phyloP scores from a whole-genome alignment of 176 grass and related monocot species.

The Pharus latifolius region DNA sequence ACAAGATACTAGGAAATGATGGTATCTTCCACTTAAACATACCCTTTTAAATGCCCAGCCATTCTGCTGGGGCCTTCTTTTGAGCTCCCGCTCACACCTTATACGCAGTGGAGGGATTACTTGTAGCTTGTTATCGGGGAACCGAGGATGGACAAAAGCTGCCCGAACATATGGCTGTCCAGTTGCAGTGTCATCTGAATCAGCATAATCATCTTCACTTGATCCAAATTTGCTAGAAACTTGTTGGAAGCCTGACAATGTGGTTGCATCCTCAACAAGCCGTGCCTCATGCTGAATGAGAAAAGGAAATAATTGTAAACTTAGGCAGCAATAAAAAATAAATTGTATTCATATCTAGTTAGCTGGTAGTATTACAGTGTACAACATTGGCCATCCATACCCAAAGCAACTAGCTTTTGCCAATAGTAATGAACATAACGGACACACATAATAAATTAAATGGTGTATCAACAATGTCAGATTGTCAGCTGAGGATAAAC shows the following conservation, averaged over 20 bases:
- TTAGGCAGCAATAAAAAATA: conserved; percentile 7
- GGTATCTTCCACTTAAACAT: neutral
- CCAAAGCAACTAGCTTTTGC: no score
- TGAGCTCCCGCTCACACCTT: conserved; percentile 57
- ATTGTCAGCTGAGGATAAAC: no score
- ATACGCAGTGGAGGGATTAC: conserved; percentile 55
- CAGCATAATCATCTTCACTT: conserved; percentile 80
- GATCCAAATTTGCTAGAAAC: conserved; percentile 65
- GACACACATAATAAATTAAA: no score
- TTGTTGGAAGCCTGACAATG: conserved; percentile 68
- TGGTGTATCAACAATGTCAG: no score
- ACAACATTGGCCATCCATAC: neutral
- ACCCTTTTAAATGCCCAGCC: conserved; percentile 73
- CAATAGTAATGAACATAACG: no score
- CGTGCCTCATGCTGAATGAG: conserved; percentile 68
- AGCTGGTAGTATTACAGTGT: neutral
- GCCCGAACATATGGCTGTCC: conserved; percentile 33
- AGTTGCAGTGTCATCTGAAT: conserved; percentile 78
- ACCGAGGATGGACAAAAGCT: conserved; percentile 36
- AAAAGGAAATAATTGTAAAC: neutral
- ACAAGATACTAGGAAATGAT: neutral
- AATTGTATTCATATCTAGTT: neutral
- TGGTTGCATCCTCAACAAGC: conserved; percentile 65
- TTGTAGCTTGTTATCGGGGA: conserved; percentile 35
- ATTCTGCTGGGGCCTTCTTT: conserved; percentile 58